These are phyloP conservation scores for Dimargaris cristalligena DNA, from an alignment of 192 early-diverging fungal species.

Conservation along the genomic window DNA sequence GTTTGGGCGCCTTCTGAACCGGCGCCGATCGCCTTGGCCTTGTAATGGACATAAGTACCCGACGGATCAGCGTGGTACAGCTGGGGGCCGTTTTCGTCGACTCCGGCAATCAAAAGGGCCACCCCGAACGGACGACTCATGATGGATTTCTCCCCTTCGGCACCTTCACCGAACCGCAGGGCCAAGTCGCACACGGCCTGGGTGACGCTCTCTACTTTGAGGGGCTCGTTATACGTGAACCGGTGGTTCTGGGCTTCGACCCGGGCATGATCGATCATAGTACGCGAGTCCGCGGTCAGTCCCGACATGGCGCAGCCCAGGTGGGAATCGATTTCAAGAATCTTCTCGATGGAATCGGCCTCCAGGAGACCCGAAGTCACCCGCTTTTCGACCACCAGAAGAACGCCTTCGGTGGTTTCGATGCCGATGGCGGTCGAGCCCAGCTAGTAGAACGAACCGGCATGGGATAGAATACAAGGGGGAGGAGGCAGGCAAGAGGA, in stretches of 20 bases:
- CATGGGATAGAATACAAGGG: too few species aligned
- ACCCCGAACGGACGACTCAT: slow-evolving; percentile 99
- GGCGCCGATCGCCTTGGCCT: slow-evolving; percentile 98
- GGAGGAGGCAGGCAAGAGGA: not conserved
- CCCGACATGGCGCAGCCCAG: slow-evolving; percentile 96
- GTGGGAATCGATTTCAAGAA: slow-evolving; percentile 90
- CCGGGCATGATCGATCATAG: slow-evolving; percentile 96
- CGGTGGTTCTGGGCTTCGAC: slow-evolving; percentile 92
- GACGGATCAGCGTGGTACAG: slow-evolving; percentile 97
- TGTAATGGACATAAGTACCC: slow-evolving; percentile 86
- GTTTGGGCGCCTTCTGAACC: slow-evolving; percentile 98
- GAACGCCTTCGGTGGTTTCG: slow-evolving; percentile 81
- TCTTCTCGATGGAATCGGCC: slow-evolving; percentile 91
- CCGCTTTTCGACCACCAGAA: slow-evolving; percentile 95
- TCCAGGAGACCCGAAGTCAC: slow-evolving; percentile 86
- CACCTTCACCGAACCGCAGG: slow-evolving; percentile 91
- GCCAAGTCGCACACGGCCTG: slow-evolving; percentile 98
- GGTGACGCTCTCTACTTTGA: slow-evolving; percentile 92
- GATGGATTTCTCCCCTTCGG: slow-evolving; percentile 86
- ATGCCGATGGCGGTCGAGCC: slow-evolving; percentile 97
- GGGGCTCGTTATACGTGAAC: slow-evolving; percentile 88
- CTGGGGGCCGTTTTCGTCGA: slow-evolving; percentile 94
- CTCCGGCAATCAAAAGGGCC: slow-evolving; percentile 91
- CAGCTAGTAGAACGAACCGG: slow-evolving; percentile 46
- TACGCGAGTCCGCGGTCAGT: slow-evolving; percentile 87